Evolutionary conservation across 2,329 filamentous ascomycete species (phyloP).

Genomic region (Penicillium janthinellum): DNA sequence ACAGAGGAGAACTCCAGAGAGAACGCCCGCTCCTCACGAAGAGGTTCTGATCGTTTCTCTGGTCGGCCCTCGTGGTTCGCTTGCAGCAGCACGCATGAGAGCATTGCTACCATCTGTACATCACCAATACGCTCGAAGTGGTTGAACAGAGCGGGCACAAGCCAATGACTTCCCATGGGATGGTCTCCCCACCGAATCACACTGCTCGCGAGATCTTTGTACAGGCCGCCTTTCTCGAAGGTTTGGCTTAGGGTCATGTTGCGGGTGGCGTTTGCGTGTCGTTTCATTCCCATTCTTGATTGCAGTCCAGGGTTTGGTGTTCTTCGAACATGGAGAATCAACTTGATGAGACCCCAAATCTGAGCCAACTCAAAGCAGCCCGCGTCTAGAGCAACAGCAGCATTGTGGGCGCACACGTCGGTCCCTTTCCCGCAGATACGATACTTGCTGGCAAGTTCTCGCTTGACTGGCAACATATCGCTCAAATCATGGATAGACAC

Average conservation of each 20-base stretch:
- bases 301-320: slow-evolving; percentile 65
- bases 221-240: slow-evolving; percentile 30
- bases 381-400: slow-evolving; percentile 70
- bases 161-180: slow-evolving; percentile 57
- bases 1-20: slow-evolving; percentile 52
- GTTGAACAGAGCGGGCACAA: slow-evolving; percentile 59
- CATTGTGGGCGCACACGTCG: slow-evolving; percentile 84
- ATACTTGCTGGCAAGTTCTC: slow-evolving; percentile 75
- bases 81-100: slow-evolving; percentile 61
- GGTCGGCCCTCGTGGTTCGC: slow-evolving; percentile 46
- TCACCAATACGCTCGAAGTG: slow-evolving; percentile 64
- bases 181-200: slow-evolving; percentile 60
- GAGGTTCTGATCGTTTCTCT: slow-evolving; percentile 34
- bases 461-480: slow-evolving; percentile 74
- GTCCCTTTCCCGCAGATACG: slow-evolving; percentile 78
- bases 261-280: slow-evolving; percentile 25
- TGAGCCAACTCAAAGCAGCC: slow-evolving; percentile 72
- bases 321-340: slow-evolving; percentile 76
- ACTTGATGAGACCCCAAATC: slow-evolving; percentile 78
- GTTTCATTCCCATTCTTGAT: slow-evolving; percentile 64
- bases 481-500: slow-evolving; percentile 73
- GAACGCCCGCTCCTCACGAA: slow-evolving; percentile 48
- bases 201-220: slow-evolving; percentile 43
- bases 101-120: slow-evolving; percentile 66
- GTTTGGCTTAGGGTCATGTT: slow-evolving; percentile 57